Percentiles rank a stretch among this genome's conserved stretches.
Conservation (phyloP, 2,329 filamentous ascomycete species). For the Aspergillus pseudoviridinutans region DNA sequence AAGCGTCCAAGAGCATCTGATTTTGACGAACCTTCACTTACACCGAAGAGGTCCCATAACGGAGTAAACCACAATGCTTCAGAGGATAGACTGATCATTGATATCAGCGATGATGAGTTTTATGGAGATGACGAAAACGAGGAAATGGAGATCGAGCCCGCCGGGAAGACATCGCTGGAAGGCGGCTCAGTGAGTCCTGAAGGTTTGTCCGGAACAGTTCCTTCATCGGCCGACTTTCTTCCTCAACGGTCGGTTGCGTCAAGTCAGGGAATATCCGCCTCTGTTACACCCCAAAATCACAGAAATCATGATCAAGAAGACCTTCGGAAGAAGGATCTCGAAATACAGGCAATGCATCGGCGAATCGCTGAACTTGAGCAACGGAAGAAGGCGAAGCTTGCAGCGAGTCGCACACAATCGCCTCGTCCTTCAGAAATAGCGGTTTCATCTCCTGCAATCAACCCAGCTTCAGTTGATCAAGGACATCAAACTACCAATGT, state of each 20-base stretch:
- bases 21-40: slow-evolving; percentile 55
- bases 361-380: slow-evolving; percentile 49
- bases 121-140: slow-evolving; percentile 30
- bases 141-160: slow-evolving; percentile 27
- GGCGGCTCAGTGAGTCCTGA: slow-evolving; percentile 4
- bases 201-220: slow-evolving; percentile 41
- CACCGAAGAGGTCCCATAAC: slow-evolving; percentile 59
- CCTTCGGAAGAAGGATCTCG: slow-evolving; percentile 46
- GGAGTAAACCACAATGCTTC: slow-evolving; percentile 35
- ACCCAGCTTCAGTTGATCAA: slow-evolving; percentile 8
- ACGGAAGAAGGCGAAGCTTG: slow-evolving; percentile 40
- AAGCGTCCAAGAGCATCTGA: slow-evolving; percentile 68
- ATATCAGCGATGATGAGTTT: slow-evolving; percentile 73
- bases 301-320: slow-evolving; percentile 39
- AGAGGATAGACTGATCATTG: slow-evolving; percentile 68
- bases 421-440: slow-evolving; percentile 25
- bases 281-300: slow-evolving; percentile 34
- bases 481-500: neutral
- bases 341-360: slow-evolving; percentile 46
- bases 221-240: slow-evolving; percentile 42
- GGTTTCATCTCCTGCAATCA: slow-evolving; percentile 15
- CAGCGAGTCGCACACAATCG: slow-evolving; percentile 34
- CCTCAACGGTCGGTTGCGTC: slow-evolving; percentile 37
- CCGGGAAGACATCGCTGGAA: slow-evolving; percentile 20
- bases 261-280: slow-evolving; percentile 38